Percentiles rank a stretch among this genome's conserved stretches.
Conservation (phyloP, 495 filamentous ascomycete genomes). For the Ascodesmis nigricans region DNA sequence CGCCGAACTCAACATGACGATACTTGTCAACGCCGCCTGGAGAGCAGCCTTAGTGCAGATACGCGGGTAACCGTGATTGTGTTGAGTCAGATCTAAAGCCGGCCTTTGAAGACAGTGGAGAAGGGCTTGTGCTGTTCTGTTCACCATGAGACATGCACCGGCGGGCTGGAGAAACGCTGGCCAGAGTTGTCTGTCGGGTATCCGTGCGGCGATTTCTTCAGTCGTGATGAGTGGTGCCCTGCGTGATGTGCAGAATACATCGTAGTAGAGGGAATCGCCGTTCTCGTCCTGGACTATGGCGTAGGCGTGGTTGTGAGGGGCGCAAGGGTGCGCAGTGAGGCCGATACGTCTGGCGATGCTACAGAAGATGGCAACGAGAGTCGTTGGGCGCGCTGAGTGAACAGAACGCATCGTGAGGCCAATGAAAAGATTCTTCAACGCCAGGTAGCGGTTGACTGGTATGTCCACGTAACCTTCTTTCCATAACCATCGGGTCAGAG, state of each 20-base stretch:
- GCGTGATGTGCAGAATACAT: conserved; percentile 42
- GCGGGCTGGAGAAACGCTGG: no score
- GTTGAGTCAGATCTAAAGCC: no score
- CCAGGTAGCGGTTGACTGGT: conserved; percentile 39
- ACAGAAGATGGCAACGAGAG: conserved; percentile 49
- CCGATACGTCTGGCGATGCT: conserved; percentile 36
- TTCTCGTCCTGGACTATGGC: conserved; percentile 30
- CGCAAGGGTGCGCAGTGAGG: conserved; percentile 39
- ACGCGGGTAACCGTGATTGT: conserved; percentile 23
- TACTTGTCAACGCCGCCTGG: conserved; percentile 16
- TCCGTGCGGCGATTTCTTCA: conserved; percentile 60
- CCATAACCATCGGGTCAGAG: conserved; percentile 42
- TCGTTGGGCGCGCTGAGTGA: conserved; percentile 40
- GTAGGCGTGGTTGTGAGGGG: conserved; percentile 45
- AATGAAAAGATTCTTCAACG: conserved; percentile 66
- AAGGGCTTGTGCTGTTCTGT: no score
- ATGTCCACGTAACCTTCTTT: conserved; percentile 46
- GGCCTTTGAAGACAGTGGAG: no score
- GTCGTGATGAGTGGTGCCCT: conserved; percentile 45
- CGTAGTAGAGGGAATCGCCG: conserved; percentile 24
- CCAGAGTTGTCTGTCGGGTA: no score
- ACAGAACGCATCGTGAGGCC: conserved; percentile 39
- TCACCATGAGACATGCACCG: no score
- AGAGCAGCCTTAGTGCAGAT: conserved; percentile 11
- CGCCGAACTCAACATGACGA: conserved; percentile 8